Base-by-base conservation (phyloP, 768 basidiomycete genomes). In the Lactarius hengduanensis region DNA sequence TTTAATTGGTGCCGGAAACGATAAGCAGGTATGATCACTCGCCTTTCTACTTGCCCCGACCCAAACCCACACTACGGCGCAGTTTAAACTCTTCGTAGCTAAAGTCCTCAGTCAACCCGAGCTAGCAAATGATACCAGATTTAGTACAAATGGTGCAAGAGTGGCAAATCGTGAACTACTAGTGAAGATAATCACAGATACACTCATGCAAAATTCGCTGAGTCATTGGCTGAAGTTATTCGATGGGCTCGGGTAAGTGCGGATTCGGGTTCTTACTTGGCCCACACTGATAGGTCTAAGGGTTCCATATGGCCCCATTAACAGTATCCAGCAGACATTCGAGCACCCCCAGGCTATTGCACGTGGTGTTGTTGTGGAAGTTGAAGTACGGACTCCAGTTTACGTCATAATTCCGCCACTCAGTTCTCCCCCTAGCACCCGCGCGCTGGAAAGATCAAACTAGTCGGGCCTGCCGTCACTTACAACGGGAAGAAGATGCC, bases 1-100 rank as follows among this genome's bases (percentile, higher is more conserved):
- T 66, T 96, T 97, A 96, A 88, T 97, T 69, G 94, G 94, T 55
- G 94, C 92, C 9, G 95, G 92, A 5, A 96, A 94, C 75, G 86
- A 96, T 73, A 89, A 85, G 70, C 92, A 93, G 83, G 91, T 89
- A 71, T 9, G 71, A 18, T 22, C 30, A n/a, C 8, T 55, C 38
- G 10, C 30, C 28, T 57, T 50, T 16, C 57, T 18, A 53, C 61
- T 41, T n/a, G 11, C 45, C 18, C 50, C 13, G 26, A 4, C 50
- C 50, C 50, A 26, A 50, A 34, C 54, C 30, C 57, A 40, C 30
- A 18, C 32, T 58, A 32, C 45, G n/a, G 34, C 38, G 11, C 74
- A 98, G 87, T 98, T 96, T 78, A 81, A 75, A 61, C 80, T 85
- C 32, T 79, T 98, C 22, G 82, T 84, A 3, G 80, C 83, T 55